Conservation (phyloP, 2,329 filamentous ascomycete genomes). For the Aureobasidium sp. region DNA sequence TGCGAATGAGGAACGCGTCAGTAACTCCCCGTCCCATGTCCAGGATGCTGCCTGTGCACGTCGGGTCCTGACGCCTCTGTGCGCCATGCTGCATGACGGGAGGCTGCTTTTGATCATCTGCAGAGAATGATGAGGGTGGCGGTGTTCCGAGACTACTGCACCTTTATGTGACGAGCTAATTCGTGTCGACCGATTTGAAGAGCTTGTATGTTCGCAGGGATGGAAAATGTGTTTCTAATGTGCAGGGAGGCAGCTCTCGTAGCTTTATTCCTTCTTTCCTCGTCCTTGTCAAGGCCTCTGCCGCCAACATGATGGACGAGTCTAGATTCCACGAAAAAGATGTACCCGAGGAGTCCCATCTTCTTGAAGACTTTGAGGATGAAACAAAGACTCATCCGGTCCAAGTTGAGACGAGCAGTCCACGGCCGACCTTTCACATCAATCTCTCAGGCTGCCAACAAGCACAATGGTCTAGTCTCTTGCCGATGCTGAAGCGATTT, state of each 20-base stretch:
- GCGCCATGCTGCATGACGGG: not conserved
- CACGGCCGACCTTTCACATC: not conserved
- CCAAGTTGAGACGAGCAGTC: not conserved
- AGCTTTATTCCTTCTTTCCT: not conserved
- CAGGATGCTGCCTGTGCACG: too few relatives aligned
- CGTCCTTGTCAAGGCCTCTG: not conserved
- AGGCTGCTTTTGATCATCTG: not conserved
- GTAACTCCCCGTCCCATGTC: too few relatives aligned
- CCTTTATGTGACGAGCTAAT: not conserved
- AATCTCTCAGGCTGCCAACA: not conserved
- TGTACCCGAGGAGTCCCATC: slow-evolving; percentile 8
- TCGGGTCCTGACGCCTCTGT: not conserved
- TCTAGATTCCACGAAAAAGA: slow-evolving; percentile 9
- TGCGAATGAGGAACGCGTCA: too few relatives aligned
- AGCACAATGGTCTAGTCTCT: not conserved
- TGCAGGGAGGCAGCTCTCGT: not conserved
- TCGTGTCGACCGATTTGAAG: not conserved
- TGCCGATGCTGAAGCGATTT: not conserved
- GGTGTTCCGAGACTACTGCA: not conserved
- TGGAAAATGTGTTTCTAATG: not conserved
- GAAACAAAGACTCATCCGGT: not conserved
- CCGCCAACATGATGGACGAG: not conserved
- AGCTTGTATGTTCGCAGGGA: not conserved
- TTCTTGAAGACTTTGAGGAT: slow-evolving; percentile 2
- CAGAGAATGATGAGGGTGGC: not conserved